Evolutionary conservation across 768 basidiomycete genomes (phyloP).

Genomic region (Kwoniella shandongensis): DNA sequence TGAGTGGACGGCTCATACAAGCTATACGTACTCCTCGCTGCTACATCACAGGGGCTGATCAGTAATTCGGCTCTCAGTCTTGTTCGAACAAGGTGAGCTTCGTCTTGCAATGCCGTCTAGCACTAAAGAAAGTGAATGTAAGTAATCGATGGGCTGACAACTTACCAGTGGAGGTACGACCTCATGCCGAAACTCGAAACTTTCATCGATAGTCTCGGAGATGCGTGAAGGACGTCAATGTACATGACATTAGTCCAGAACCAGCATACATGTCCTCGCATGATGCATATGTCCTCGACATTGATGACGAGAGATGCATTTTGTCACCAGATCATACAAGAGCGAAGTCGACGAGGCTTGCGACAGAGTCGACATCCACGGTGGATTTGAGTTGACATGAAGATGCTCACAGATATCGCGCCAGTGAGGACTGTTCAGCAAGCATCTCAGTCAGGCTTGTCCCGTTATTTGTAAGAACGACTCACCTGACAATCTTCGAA

Average conservation of each 20-base stretch:
- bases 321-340: not conserved
- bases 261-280: not conserved
- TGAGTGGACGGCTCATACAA: constrained; percentile 12
- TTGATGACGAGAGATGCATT: not conserved
- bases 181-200: constrained; percentile 30
- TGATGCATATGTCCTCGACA: not conserved
- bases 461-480: too few relatives aligned
- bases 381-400: not conserved
- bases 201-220: constrained; percentile 31
- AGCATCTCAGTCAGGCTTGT: too few relatives aligned
- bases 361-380: not conserved
- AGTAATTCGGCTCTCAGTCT: constrained; percentile 18
- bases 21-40: not conserved
- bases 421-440: too few relatives aligned
- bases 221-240: not conserved
- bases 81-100: constrained; percentile 31
- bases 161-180: constrained; percentile 28
- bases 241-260: not conserved
- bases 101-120: not conserved
- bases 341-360: not conserved
- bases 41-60: constrained; percentile 4
- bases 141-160: not conserved
- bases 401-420: too few relatives aligned
- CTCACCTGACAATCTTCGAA: too few relatives aligned
- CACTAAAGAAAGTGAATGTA: too few relatives aligned